Base-by-base conservation (phyloP, 2,329 filamentous ascomycete genomes). In the Xylaria digitata region DNA sequence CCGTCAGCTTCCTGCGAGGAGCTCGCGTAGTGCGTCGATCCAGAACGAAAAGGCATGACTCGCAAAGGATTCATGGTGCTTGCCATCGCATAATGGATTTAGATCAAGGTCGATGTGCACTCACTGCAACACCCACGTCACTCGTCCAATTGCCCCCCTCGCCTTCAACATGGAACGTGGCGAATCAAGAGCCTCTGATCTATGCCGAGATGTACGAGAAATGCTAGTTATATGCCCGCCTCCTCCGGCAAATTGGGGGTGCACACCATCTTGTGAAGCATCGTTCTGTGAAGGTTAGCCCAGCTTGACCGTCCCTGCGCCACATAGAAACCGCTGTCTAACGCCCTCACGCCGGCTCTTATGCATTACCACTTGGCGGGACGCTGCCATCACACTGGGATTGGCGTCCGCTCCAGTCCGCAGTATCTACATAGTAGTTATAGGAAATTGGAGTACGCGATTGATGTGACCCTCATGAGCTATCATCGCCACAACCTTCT, bases 121-220 rank as follows among this genome's bases (percentile, higher is more conserved):
- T 17, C 48, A 61, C 3, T 60, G 42, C 62, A 52, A 61, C 60
- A n/a, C 43, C 48, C 67, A 73, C 69, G 71, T 66, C 68, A 67
- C 60, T 71, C 67, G 65, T 67, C 70, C 71, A 71, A 58, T 63
- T 69, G 42, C 66, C 71, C 69, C 69, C 71, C 64, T 71, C 71
- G 71, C 70, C 57, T 46, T 50, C 49, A 60, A 59, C 59, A 63
- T 48, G 48, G 61, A 56, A 42, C 8, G 37, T 17, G 34, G 26
- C 69, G 53, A 71, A 71, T 71, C 63, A 68, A 66, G 48, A 67
- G 63, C 55, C 63, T 65, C 26, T 64, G 56, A 43, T 58, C 63
- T 70, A 62, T 71, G 66, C 65, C 62, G 58, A 72, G 57, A 71
- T 60, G 65, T 56, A 68, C 66, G 61, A 59, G 61, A 17, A 49